These are phyloP conservation scores for Fistulifera pelliculosa DNA, from an alignment of 108 stramenopile genomes.

Conservation along the genomic window DNA sequence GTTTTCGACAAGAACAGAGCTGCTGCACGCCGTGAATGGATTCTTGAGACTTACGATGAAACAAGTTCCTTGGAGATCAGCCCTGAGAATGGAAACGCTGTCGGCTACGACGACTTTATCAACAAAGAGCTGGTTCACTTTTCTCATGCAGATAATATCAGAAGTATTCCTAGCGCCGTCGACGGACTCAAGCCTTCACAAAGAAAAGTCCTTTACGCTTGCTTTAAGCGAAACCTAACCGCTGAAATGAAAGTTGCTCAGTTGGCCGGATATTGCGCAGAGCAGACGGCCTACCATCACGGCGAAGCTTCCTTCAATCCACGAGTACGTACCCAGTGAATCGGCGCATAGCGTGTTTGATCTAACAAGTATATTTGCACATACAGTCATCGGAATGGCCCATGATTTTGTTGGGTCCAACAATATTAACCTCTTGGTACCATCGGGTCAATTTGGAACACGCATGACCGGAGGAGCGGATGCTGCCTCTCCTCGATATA, in stretches of 20 bases:
- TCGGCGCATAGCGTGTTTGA: neutral
- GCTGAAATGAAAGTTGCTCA: conserved; percentile 84
- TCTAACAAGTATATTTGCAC: neutral
- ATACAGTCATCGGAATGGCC: conserved; percentile 88
- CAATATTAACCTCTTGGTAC: conserved; percentile 94
- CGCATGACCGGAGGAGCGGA: conserved; percentile 94
- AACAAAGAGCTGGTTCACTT: conserved; percentile 90
- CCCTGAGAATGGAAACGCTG: conserved; percentile 19
- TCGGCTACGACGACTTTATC: conserved; percentile 79
- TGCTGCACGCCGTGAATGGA: conserved; percentile 83
- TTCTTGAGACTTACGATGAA: conserved; percentile 53
- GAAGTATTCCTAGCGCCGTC: conserved; percentile 72
- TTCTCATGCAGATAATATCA: conserved; percentile 78
- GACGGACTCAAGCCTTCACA: conserved; percentile 94
- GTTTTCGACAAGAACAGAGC: conserved; percentile 76
- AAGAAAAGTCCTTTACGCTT: conserved; percentile 87
- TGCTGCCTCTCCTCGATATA: conserved; percentile 95
- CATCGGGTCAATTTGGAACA: conserved; percentile 98
- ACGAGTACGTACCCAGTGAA: conserved; percentile 53
- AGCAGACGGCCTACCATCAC: conserved; percentile 94
- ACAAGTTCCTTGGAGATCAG: conserved; percentile 19
- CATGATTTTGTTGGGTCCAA: conserved; percentile 94
- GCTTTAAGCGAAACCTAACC: conserved; percentile 80
- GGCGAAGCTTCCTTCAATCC: conserved; percentile 88
- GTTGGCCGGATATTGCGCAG: conserved; percentile 83